Base-by-base conservation (phyloP, 2,329 filamentous ascomycete genomes). In the Lasiodiplodia hormozganensis region DNA sequence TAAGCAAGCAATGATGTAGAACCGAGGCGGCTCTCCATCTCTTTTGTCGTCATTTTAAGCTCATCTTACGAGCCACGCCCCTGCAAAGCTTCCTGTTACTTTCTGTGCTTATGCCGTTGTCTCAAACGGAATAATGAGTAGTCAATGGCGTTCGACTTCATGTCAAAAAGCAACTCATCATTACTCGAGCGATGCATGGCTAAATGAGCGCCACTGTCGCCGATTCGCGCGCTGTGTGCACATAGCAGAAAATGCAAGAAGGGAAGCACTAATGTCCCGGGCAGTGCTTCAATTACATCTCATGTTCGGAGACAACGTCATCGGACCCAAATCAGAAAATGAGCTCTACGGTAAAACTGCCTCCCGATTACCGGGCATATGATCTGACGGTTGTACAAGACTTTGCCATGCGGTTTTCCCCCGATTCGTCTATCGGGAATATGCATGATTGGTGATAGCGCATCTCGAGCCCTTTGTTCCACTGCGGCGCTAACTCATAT, bases 281-380 rank as follows among this genome's bases (percentile, higher is more conserved):
- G 6, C 53, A 68, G 77, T 80, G 2, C 65, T 82, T n/a, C 82
- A 83, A 74, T 72, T 83, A 23, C 81, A 83, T 66, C 76, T 84
- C 49, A 83, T 80, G 73, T 83, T 82, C 68, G 81, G 76, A 12
- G 80, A 78, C 56, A 80, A 81, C 53, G 78, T 83, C 36, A 74
- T 83, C 5, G 81, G 81, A 2, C 74, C 76, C 12, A 71, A 78
- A 5, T 78, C 78, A 2, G 73, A 79, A 16, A 80, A 82, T 71
- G 79, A 77, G 38, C 75, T 82, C 36, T 82, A 82, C 66, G 79
- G 52, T 49, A 25, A 38, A 10, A 3, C 10, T 18, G 12, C 8
- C 10, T 6, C 25, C 14, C 21, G 5, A 36, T 5, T 16, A 3
- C 5, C 10, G 2, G 10, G 25, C 4, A 14, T 28, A 54, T 76